These are phyloP conservation scores for Gelatoporia subvermispora DNA, from an alignment of 768 basidiomycete genomes.

Conservation along the genomic window DNA sequence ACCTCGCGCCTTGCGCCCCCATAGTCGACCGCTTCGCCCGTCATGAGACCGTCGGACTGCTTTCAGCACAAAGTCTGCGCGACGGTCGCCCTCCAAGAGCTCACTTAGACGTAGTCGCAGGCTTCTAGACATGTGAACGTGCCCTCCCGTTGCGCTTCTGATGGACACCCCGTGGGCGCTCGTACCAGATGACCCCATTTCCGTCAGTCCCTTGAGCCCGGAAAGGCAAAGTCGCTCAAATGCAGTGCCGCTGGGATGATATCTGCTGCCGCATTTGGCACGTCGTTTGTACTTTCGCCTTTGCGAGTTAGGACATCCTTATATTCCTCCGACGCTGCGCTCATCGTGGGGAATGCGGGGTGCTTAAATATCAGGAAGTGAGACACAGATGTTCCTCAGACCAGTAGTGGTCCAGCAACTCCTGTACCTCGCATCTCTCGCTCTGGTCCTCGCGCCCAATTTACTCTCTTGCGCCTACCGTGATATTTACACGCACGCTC, in stretches of 20 bases:
- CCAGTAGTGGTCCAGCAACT: background rate
- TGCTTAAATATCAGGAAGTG: background rate
- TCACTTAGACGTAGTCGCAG: too few species aligned
- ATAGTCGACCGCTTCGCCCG: too few species aligned
- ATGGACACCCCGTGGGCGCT: background rate
- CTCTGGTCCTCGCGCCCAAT: background rate
- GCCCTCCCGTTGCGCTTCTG: too few species aligned
- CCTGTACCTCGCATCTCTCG: background rate
- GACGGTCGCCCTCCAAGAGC: too few species aligned
- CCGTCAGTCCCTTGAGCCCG: slow-evolving; percentile 8
- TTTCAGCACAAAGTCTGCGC: too few species aligned
- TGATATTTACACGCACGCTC: background rate
- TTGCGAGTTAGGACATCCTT: slow-evolving; percentile 4
- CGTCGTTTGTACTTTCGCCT: slow-evolving; percentile 9
- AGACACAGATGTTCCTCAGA: background rate
- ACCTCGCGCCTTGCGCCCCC: too few species aligned
- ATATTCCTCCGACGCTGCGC: background rate
- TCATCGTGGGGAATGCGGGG: background rate
- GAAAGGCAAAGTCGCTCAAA: slow-evolving; percentile 3
- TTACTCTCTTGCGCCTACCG: background rate
- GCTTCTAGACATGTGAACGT: too few species aligned
- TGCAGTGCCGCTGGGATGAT: slow-evolving; percentile 5
- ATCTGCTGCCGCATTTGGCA: slow-evolving; percentile 3
- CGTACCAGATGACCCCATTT: background rate
- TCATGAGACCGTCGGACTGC: too few species aligned